Conservation (phyloP, 305 asterid species). For the Coffea humblotiana region DNA sequence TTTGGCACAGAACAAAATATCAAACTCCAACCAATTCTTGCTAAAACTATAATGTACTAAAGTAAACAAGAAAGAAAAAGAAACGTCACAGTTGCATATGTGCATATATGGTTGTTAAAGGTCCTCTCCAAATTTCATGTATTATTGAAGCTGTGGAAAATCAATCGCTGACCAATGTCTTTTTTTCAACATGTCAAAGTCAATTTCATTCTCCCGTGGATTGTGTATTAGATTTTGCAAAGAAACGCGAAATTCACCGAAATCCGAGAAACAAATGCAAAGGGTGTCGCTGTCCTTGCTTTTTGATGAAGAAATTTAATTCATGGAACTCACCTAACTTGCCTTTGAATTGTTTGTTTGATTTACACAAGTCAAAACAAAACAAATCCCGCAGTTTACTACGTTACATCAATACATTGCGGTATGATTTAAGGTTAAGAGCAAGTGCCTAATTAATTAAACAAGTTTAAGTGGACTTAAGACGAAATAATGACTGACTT, state of each 20-base stretch:
- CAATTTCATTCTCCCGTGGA: slow-evolving; percentile 3
- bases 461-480: not conserved
- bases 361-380: slow-evolving; percentile 15
- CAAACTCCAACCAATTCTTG: not conserved
- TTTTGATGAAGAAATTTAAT: not conserved
- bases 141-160: not conserved
- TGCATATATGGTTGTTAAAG: not conserved
- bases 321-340: slow-evolving; percentile 19
- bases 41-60: too few relatives aligned
- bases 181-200: slow-evolving; percentile 4
- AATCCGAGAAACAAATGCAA: slow-evolving; percentile 7
- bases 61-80: too few relatives aligned
- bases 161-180: not conserved
- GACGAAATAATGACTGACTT: not conserved
- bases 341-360: slow-evolving; percentile 9
- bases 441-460: not conserved
- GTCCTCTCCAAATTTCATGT: not conserved
- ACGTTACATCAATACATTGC: not conserved
- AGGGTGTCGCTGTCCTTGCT: slow-evolving; percentile 12
- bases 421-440: slow-evolving; percentile 2
- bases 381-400: not conserved
- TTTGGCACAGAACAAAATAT: not conserved
- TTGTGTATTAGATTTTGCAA: not conserved
- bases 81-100: not conserved
- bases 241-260: not conserved